phyloP scores from a whole-genome alignment of 768 basidiomycete genomes.

The Tulasnella sp. region DNA sequence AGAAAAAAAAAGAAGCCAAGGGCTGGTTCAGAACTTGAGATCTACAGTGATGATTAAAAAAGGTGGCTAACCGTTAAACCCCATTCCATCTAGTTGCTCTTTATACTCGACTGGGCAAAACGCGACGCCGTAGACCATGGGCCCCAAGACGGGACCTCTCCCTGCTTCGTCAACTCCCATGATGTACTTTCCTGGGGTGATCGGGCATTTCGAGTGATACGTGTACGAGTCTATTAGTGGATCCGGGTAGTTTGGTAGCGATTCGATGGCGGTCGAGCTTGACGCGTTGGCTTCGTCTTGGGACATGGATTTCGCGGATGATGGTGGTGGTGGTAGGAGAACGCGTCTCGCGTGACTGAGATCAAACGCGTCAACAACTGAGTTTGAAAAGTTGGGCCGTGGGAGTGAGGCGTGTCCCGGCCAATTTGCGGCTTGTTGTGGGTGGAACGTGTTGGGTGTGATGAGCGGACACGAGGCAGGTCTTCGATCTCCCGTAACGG shows the following conservation, averaged over 20 bases:
- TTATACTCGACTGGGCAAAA: constrained; percentile 78
- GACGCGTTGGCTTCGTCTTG: neutral
- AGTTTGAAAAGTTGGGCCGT: neutral
- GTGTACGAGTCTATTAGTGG: constrained; percentile 63
- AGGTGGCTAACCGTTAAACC: constrained; percentile 67
- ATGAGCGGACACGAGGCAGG: neutral
- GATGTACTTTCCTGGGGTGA: constrained; percentile 68
- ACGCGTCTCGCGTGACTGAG: neutral
- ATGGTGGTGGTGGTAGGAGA: neutral
- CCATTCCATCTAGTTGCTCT: constrained; percentile 60
- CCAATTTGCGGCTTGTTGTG: neutral
- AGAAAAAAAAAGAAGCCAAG: neutral
- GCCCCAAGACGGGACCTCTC: constrained; percentile 88
- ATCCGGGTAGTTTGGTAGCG: neutral
- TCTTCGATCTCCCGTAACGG: neutral
- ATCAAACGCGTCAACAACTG: neutral
- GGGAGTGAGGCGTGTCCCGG: neutral
- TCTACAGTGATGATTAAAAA: neutral
- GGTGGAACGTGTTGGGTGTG: neutral
- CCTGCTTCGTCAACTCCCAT: constrained; percentile 99
- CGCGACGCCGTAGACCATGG: constrained; percentile 91
- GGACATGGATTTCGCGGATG: neutral
- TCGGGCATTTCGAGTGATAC: constrained; percentile 62
- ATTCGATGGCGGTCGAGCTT: neutral
- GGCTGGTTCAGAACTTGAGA: neutral